A percentile compares a stretch with the other conserved stretches of the same genome.
phyloP scores from a whole-genome alignment of 2,329 filamentous ascomycete species.

The Alternaria postmessia region DNA sequence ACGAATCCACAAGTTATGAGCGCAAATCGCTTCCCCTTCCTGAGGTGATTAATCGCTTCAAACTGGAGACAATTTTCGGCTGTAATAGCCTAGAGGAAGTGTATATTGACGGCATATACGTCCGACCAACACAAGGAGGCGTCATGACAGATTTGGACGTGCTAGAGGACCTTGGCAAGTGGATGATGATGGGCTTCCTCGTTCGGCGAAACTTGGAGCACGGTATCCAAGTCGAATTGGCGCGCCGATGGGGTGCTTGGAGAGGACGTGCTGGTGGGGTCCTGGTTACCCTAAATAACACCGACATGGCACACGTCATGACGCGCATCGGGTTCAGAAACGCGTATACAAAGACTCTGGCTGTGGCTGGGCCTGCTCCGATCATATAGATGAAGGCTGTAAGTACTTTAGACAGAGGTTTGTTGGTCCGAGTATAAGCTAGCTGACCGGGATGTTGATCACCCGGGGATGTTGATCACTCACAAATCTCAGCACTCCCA shows the following conservation, averaged over 20 bases:
- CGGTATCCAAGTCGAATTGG: slow-evolving; percentile 5
- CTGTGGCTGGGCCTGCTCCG: background rate
- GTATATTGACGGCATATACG: slow-evolving; percentile 10
- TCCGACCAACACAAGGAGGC: background rate
- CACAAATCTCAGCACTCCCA: too few relatives aligned
- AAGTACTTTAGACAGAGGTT: background rate
- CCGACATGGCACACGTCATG: background rate
- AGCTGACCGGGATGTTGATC: too few relatives aligned
- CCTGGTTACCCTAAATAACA: background rate
- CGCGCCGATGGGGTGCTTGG: slow-evolving; percentile 8
- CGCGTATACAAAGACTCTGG: background rate
- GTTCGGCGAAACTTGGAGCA: background rate
- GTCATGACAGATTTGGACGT: background rate
- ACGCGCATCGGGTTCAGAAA: background rate
- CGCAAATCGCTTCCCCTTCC: background rate
- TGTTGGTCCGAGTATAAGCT: background rate
- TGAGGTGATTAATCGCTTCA: background rate
- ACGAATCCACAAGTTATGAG: background rate
- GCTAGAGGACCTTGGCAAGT: slow-evolving; percentile 8
- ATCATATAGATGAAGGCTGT: background rate
- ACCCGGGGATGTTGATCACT: too few relatives aligned
- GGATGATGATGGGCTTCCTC: slow-evolving; percentile 13
- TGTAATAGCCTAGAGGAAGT: slow-evolving; percentile 2
- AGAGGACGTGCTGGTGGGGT: background rate
- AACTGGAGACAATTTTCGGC: background rate